These are phyloP conservation scores for Xerocomus brunneocitrinus DNA, from an alignment of 768 basidiomycete genomes.

Conservation along the genomic window DNA sequence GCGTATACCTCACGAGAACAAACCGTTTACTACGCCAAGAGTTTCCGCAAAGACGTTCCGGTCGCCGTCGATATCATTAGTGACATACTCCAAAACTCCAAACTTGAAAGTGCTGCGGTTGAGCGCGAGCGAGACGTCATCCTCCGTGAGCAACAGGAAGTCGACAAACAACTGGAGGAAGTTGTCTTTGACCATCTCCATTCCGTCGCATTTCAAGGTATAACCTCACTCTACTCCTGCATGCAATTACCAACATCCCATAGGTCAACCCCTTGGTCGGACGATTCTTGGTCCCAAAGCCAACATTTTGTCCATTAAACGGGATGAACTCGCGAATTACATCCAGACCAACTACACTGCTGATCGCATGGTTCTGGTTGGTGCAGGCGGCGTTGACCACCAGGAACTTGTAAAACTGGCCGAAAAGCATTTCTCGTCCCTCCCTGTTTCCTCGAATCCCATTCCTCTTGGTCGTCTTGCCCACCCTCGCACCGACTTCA, in stretches of 20 bases:
- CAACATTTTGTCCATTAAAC: slow-evolving; percentile 94
- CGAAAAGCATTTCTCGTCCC: slow-evolving; percentile 84
- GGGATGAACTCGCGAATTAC: slow-evolving; percentile 82
- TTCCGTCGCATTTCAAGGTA: slow-evolving; percentile 93
- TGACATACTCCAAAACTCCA: slow-evolving; percentile 96
- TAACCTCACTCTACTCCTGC: slow-evolving; percentile 1
- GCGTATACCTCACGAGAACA: slow-evolving; percentile 99
- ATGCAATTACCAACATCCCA: slow-evolving; percentile 6
- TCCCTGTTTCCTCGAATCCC: slow-evolving; percentile 84
- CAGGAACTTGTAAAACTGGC: slow-evolving; percentile 90
- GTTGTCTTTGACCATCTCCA: slow-evolving; percentile 99
- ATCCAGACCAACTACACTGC: slow-evolving; percentile 98
- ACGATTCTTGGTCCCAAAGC: slow-evolving; percentile 96
- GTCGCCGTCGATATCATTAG: slow-evolving; percentile 93
- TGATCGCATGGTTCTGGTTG: slow-evolving; percentile 98
- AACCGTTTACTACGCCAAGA: slow-evolving; percentile 99
- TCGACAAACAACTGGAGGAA: slow-evolving; percentile 97
- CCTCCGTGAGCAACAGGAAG: slow-evolving; percentile 95
- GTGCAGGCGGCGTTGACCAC: slow-evolving; percentile 94
- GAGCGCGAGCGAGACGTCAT: slow-evolving; percentile 97
- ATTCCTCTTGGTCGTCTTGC: slow-evolving; percentile 81
- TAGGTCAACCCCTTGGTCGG: slow-evolving; percentile 91
- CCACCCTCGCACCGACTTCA: slow-evolving; percentile 74
- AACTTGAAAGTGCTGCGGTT: slow-evolving; percentile 80
- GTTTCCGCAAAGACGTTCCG: slow-evolving; percentile 92